Conservation (phyloP, 2,329 filamentous ascomycete genomes). For the Penicillium sp. region DNA sequence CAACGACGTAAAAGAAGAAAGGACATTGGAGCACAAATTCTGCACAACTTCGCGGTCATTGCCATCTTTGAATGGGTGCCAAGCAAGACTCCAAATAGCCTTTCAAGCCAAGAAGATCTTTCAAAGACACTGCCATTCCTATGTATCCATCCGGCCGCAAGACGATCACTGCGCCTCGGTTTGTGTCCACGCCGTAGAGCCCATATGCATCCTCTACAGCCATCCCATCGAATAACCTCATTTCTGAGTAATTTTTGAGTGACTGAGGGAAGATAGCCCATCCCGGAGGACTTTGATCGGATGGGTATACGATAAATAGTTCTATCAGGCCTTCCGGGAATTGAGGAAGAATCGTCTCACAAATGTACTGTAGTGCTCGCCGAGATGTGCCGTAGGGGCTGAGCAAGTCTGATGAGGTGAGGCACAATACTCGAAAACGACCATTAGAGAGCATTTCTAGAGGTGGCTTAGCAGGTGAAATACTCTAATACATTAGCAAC, state of each 20-base stretch:
- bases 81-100: too few species aligned
- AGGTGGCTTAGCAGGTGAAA: background rate
- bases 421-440: slow-evolving; percentile 31
- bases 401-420: slow-evolving; percentile 31
- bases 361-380: slow-evolving; percentile 18
- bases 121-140: too few species aligned
- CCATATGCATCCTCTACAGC: slow-evolving; percentile 30
- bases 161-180: slow-evolving; percentile 27
- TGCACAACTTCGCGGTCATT: too few species aligned
- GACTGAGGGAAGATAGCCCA: slow-evolving; percentile 26
- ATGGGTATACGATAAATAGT: slow-evolving; percentile 30
- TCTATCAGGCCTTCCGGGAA: slow-evolving; percentile 26
- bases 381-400: slow-evolving; percentile 22
- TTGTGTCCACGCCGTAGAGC: slow-evolving; percentile 29
- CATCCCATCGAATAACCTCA: slow-evolving; percentile 28
- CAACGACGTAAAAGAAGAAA: too few species aligned
- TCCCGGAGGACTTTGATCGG: slow-evolving; percentile 18
- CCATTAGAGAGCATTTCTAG: slow-evolving; percentile 32
- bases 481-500: too few species aligned
- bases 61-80: too few species aligned
- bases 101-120: too few species aligned
- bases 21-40: too few species aligned
- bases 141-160: slow-evolving; percentile 37
- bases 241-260: slow-evolving; percentile 29
- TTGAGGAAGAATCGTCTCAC: slow-evolving; percentile 13